phyloP scores from a whole-genome alignment of 2,329 filamentous ascomycete species.

The Aspergillus versicolor region DNA sequence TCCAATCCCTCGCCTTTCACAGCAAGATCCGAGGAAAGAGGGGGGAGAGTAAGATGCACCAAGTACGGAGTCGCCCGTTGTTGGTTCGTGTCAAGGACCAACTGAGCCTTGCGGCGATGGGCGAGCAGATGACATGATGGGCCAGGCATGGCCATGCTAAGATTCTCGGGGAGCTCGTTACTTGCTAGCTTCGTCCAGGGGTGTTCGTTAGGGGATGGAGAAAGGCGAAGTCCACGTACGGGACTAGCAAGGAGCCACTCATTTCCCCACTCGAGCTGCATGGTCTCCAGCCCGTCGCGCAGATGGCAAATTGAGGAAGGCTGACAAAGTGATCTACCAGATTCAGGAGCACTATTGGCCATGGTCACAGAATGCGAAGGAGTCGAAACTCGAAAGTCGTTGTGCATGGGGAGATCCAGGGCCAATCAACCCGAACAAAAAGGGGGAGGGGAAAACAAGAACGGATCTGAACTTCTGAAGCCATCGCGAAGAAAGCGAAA shows the following conservation, averaged over 20 bases:
- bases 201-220: constrained; percentile 35
- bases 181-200: constrained; percentile 25
- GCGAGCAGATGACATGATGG: constrained; percentile 14
- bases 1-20: constrained; percentile 12
- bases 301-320: constrained; percentile 1
- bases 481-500: constrained; percentile 5
- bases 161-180: constrained; percentile 11
- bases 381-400: not conserved
- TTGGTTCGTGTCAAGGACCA: constrained; percentile 17
- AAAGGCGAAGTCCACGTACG: constrained; percentile 28
- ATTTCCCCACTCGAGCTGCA: constrained; percentile 33
- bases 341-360: not conserved
- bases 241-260: constrained; percentile 29
- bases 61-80: constrained; percentile 9
- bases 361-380: not conserved
- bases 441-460: constrained; percentile 12
- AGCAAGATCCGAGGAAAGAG: constrained; percentile 14
- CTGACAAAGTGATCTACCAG: constrained; percentile 7
- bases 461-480: constrained; percentile 13
- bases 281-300: constrained; percentile 16
- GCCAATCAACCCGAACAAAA: constrained; percentile 8
- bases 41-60: constrained; percentile 6
- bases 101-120: constrained; percentile 11
- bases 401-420: constrained; percentile 2
- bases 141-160: constrained; percentile 12